Base-by-base conservation (phyloP, 768 basidiomycete genomes). In the Boletus reticulatus region DNA sequence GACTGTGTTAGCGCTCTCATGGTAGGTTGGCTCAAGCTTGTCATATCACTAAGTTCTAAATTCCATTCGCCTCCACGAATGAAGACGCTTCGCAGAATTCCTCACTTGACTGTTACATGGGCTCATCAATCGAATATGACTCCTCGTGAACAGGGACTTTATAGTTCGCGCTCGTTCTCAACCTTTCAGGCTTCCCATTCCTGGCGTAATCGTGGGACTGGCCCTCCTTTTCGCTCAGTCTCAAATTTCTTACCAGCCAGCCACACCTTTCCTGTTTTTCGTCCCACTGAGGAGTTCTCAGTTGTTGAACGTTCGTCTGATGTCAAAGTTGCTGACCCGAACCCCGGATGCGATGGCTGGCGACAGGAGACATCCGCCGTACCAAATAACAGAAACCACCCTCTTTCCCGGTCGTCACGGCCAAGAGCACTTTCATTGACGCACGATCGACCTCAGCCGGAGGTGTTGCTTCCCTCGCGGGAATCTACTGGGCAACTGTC, bases 41-140 rank as follows among this genome's bases (percentile, higher is more conserved):
- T 45, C n/a, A 43, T 37, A 31, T 11, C 43, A 5, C n/a, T n/a
- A 22, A 43, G 44, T 45, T 19, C 52, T 59, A 37, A 42, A 63
- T 49, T 10, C 6, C 34, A 47, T 42, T 37, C 20, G 11, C 29
- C 20, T 13, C 29, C 27, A 42, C 37, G n/a, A 48, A 52, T 8
- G 29, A 52, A 92, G 90, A 82, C 87, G 5, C 76, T 92, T 59
- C 82, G 85, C 54, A 76, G 79, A 55, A 75, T 91, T 17, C 84
- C 89, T 42, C 85, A 89, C 67, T 68, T 92, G 12, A 84, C 81
- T 2, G 85, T 89, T 8, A 88, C 88, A 22, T 92, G 90, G 89
- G 87, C 89, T 17, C 89, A 92, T 67, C 85, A 86, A 54, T 80
- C 77, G 45, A 52, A 58, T 37, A 57, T 44, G 22, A 7, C 53